A percentile compares a stretch with the other conserved stretches of the same genome.
phyloP scores from a whole-genome alignment of 306 rosid genomes.

The Castanea sativa region DNA sequence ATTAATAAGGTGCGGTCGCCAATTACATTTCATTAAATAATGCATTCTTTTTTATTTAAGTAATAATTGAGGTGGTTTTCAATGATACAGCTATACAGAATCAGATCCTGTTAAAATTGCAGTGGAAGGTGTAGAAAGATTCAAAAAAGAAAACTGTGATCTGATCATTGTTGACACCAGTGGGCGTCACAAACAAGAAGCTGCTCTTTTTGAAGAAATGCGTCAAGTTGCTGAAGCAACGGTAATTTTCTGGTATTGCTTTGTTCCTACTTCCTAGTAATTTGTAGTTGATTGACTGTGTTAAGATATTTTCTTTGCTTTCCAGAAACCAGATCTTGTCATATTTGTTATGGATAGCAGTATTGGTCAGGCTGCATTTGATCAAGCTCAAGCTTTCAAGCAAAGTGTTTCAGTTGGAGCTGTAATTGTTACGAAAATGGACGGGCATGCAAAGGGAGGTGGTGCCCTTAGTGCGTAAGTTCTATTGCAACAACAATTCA shows the following conservation, averaged over 20 bases:
- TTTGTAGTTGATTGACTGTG: neutral
- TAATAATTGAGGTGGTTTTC: slow-evolving; percentile 16
- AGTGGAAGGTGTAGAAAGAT: slow-evolving; percentile 77
- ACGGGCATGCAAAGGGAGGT: slow-evolving; percentile 90
- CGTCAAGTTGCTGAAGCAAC: slow-evolving; percentile 91
- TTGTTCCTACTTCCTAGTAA: neutral
- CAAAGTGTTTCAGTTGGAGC: slow-evolving; percentile 89
- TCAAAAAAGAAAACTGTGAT: slow-evolving; percentile 78
- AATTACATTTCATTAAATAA: neutral
- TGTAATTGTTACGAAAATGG: slow-evolving; percentile 80
- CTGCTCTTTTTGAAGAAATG: slow-evolving; percentile 91
- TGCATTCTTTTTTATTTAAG: slow-evolving; percentile 10
- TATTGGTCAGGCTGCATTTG: slow-evolving; percentile 92
- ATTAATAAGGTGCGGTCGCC: neutral
- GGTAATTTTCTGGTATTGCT: slow-evolving; percentile 43
- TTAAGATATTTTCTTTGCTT: slow-evolving; percentile 25
- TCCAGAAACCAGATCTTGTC: slow-evolving; percentile 84
- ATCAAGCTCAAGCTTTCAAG: slow-evolving; percentile 81
- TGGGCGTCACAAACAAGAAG: slow-evolving; percentile 89
- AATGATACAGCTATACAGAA: slow-evolving; percentile 59
- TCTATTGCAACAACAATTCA: neutral
- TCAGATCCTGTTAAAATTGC: slow-evolving; percentile 84
- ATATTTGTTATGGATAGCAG: slow-evolving; percentile 90
- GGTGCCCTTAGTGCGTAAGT: slow-evolving; percentile 91
- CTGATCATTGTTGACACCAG: slow-evolving; percentile 86